Evolutionary conservation across 2,329 filamentous ascomycete species (phyloP), one percentile per base, ranked within the genome.

Genomic region (Alternaria infectoria): DNA sequence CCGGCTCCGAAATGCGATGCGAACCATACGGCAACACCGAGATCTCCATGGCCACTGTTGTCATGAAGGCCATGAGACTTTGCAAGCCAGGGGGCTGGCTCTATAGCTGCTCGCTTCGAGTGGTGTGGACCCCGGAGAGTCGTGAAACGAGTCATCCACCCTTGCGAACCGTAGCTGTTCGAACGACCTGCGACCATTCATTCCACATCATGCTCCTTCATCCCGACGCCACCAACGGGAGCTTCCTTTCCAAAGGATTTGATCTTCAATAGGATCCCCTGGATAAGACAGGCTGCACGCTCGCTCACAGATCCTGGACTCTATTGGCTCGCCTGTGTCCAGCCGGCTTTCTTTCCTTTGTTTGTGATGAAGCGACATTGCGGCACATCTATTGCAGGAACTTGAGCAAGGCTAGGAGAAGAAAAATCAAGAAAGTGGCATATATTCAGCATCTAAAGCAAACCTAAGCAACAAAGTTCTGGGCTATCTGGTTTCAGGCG

Each of bases 1-100:
- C 45, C 21, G 19, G 8, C 15, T 47, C 30, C 13, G 28, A 51
- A 57, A 40, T 54, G 30, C 47, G 15, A 55, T 61, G 55, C 64
- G 61, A 64, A 61, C 58, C 55, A 61, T 59, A 43, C 57, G 51
- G 64, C 61, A 51, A 58, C 46, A 36, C 52, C 55, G 49, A 57
- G 40, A 59, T 62, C 40, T 28, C 44, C 55, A 49, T 51, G 40
- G 45, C 49, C 44, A 44, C 25, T 59, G 28, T 40, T 49, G 44
- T 56, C 52, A 58, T 54, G 52, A 54, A n/a, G 19, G 23, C 28
- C 17, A 45, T 57, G 57, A 61, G 54, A 64, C 64, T 25, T 40
- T 59, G 45, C 57, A 36, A 43, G 23, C 57, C 51, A n/a, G 61
- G 61, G 54, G 47, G 17, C 25, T 32, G 30, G 26, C 40, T 40